Evolutionary conservation across 257 asterid species (phyloP).

Genomic region (Cinchona pubescens): DNA sequence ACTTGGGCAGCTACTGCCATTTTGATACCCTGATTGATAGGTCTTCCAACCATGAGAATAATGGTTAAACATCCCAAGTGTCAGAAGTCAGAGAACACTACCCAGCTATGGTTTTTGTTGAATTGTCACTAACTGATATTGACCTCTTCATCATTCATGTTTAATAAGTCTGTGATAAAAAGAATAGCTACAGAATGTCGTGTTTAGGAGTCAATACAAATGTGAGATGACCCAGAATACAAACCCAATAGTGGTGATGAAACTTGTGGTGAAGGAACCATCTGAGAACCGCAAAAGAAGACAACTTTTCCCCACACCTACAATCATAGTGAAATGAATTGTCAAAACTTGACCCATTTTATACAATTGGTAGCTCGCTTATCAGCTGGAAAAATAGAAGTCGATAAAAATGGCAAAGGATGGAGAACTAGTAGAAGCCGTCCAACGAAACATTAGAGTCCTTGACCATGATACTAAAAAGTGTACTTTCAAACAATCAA

Average conservation of each 20-base stretch:
- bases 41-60: not conserved
- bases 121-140: not conserved
- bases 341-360: not conserved
- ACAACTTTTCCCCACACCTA: slow-evolving; percentile 48
- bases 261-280: slow-evolving; percentile 79
- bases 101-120: not conserved
- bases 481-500: no score
- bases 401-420: not conserved
- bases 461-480: not conserved
- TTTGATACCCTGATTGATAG: not conserved
- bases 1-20: not conserved
- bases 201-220: not conserved
- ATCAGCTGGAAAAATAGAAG: not conserved
- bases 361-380: not conserved
- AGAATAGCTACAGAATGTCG: not conserved
- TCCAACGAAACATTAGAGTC: not conserved
- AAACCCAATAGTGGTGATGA: slow-evolving; percentile 80
- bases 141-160: not conserved
- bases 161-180: not conserved
- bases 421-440: not conserved
- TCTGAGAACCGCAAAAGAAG: slow-evolving; percentile 43
- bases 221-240: slow-evolving; percentile 26
- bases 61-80: not conserved
- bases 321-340: slow-evolving; percentile 6
- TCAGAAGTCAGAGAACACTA: not conserved